Conservation (phyloP, 2,329 filamentous ascomycete genomes). For the Fusarium compactum region DNA sequence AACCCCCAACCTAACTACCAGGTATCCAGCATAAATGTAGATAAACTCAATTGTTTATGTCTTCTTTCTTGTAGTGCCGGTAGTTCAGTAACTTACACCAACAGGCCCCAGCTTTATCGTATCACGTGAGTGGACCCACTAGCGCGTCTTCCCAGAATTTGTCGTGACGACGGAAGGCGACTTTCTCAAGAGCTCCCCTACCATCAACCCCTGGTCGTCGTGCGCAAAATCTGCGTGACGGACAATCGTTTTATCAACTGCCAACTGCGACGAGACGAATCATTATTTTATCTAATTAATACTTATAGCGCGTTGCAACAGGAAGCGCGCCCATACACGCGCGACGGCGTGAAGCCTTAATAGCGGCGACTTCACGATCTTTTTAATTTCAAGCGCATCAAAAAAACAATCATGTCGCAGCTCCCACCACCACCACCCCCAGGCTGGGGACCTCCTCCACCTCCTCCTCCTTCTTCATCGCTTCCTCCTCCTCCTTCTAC, state of each 20-base stretch:
- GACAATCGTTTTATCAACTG: conserved; percentile 43
- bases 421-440: conserved; percentile 69
- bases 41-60: not conserved
- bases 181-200: conserved; percentile 38
- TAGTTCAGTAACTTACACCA: not conserved
- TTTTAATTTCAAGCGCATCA: conserved; percentile 45
- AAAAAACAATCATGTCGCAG: conserved; percentile 61
- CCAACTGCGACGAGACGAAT: conserved; percentile 8
- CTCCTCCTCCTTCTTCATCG: conserved; percentile 66
- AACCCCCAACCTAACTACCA: too few species aligned
- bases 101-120: not conserved
- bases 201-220: conserved; percentile 49
- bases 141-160: conserved; percentile 53
- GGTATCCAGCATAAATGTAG: too few species aligned
- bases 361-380: conserved; percentile 44
- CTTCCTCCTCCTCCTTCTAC: conserved; percentile 68
- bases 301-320: conserved; percentile 27
- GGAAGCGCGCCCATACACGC: conserved; percentile 52
- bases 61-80: not conserved
- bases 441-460: conserved; percentile 70
- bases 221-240: conserved; percentile 47
- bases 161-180: conserved; percentile 48
- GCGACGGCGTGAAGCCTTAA: conserved; percentile 52
- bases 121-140: conserved; percentile 45
- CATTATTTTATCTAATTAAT: conserved; percentile 17